phyloP scores from a whole-genome alignment of 108 stramenopile genomes.

The Skeletonema grethae region DNA sequence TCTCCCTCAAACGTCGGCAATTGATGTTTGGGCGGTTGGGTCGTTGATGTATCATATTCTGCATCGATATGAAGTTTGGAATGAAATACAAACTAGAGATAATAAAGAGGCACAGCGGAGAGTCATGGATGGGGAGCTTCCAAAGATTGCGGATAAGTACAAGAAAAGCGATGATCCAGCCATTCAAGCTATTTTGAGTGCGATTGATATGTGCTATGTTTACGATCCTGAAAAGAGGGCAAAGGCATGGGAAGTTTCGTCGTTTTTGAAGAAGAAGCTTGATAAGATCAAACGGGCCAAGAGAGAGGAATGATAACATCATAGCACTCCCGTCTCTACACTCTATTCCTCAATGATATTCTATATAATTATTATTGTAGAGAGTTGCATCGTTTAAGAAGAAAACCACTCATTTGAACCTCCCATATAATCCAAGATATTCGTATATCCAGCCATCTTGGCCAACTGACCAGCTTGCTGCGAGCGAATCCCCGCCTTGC shows the following conservation, averaged over 20 bases:
- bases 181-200: conserved; percentile 22
- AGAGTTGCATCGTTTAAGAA: conserved; percentile 15
- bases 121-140: conserved; percentile 30
- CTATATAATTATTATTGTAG: too few species aligned
- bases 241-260: conserved; percentile 11
- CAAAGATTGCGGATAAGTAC: conserved; percentile 25
- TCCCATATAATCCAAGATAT: conserved; percentile 74
- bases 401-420: conserved; percentile 80
- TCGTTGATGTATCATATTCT: conserved; percentile 40
- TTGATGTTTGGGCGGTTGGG: conserved; percentile 51
- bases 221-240: conserved; percentile 33
- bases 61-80: conserved; percentile 32
- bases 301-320: too few species aligned
- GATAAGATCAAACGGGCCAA: background rate
- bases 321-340: too few species aligned
- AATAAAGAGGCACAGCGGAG: conserved; percentile 14
- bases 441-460: conserved; percentile 63
- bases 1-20: conserved; percentile 35
- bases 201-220: conserved; percentile 41
- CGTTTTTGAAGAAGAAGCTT: conserved; percentile 1
- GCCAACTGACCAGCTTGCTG: conserved; percentile 64
- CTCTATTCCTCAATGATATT: too few species aligned
- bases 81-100: background rate
- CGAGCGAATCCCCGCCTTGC: conserved; percentile 72
- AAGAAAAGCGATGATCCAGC: conserved; percentile 32